A percentile compares a stretch with the other conserved stretches of the same genome.
Conservation (phyloP, 192 early-diverging fungal species). For the Umbelopsis sp. region DNA sequence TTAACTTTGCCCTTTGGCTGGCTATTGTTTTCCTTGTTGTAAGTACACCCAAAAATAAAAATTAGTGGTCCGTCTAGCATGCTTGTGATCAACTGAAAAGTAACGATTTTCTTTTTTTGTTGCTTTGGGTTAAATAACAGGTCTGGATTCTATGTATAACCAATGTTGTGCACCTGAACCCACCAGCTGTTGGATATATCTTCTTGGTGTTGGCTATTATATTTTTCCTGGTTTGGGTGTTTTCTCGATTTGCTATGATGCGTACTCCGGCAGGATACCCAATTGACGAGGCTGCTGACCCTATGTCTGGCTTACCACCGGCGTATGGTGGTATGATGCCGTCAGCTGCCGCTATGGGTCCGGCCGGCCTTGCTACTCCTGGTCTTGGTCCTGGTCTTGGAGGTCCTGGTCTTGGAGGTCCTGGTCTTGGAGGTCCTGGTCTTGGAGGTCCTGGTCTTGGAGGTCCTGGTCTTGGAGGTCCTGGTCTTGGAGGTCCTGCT, state of each 20-base stretch:
- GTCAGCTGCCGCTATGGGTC: not conserved
- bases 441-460: not conserved
- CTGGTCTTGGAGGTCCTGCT: not conserved
- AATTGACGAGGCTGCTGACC: too few relatives aligned
- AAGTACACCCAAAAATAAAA: conserved; percentile 11
- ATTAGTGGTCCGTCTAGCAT: not conserved
- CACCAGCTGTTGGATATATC: not conserved
- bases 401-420: not conserved
- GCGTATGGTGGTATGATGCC: too few relatives aligned
- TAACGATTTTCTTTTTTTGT: not conserved
- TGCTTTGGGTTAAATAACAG: not conserved
- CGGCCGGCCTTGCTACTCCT: too few relatives aligned
- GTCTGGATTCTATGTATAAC: not conserved
- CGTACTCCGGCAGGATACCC: not conserved
- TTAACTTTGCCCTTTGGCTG: not conserved
- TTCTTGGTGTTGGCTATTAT: not conserved
- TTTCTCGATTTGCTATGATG: not conserved
- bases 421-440: not conserved
- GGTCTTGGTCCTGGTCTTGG: not conserved
- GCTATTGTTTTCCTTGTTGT: not conserved
- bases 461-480: not conserved
- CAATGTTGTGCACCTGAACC: not conserved
- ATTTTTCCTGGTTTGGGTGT: not conserved
- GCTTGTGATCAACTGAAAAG: too few relatives aligned
- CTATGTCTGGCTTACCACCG: too few relatives aligned